phyloP scores from a whole-genome alignment of 2,329 filamentous ascomycete genomes.

The Penicillium palitans region DNA sequence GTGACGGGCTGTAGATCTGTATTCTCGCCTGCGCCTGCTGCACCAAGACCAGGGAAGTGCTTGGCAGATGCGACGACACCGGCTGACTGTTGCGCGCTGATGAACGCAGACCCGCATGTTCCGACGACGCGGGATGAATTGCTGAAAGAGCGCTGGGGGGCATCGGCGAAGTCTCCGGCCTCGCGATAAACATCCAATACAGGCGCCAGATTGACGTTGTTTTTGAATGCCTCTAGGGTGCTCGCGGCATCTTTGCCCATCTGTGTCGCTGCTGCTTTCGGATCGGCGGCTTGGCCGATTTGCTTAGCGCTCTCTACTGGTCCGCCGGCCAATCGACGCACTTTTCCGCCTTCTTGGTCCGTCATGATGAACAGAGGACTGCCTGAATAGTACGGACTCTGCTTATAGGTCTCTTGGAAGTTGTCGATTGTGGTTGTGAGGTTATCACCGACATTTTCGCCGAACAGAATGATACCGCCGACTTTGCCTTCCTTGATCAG shows the following conservation, averaged over 20 bases:
- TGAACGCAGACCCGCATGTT: conserved; percentile 24
- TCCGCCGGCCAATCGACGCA: conserved; percentile 30
- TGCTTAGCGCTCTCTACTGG: conserved; percentile 27
- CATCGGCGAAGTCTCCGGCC: conserved; percentile 29
- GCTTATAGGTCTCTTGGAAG: conserved; percentile 28
- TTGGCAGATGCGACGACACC: conserved; percentile 31
- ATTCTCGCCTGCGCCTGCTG: conserved; percentile 24
- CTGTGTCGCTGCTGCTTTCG: conserved; percentile 19
- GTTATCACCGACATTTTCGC: conserved; percentile 31
- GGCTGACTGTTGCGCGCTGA: conserved; percentile 23
- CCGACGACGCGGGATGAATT: conserved; percentile 25
- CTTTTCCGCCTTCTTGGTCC: conserved; percentile 36
- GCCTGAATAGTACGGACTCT: conserved; percentile 23
- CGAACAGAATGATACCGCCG: conserved; percentile 36
- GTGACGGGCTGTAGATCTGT: conserved; percentile 33
- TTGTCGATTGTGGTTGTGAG: conserved; percentile 21
- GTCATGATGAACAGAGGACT: conserved; percentile 34
- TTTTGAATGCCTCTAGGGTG: conserved; percentile 18
- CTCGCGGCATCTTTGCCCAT: conserved; percentile 26
- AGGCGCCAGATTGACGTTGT: conserved; percentile 32
- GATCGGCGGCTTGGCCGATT: conserved; percentile 25
- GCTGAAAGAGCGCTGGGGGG: conserved; percentile 29
- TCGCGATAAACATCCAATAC: conserved; percentile 33
- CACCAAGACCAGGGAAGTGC: conserved; percentile 36
- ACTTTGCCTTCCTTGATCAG: conserved; percentile 32